Base-by-base conservation (phyloP, 257 asterid genomes). In the Capsicum chinense region DNA sequence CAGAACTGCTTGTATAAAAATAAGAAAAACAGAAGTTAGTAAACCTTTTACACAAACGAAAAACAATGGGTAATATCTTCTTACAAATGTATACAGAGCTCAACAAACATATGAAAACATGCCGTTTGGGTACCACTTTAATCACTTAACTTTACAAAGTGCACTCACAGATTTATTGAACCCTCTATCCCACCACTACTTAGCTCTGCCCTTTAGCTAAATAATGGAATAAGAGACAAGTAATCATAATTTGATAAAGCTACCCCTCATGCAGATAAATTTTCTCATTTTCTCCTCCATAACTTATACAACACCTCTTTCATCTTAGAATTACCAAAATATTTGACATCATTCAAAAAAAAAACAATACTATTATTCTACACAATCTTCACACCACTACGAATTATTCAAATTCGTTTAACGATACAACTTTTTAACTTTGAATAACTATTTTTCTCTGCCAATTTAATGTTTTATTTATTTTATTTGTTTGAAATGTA, bases 1-100 rank as follows among this genome's bases (percentile, higher is more conserved):
- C 99, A 83, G 98, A 97, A 84, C 98, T 92, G 92, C 87, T 70
- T 44, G 42, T 48, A 54, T 42, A 19, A 73, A 73, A 73, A 73
- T 11, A 79, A 84, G 9, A 68, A 67, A 57, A 35, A 69, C 67
- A 82, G 83, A 60, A 67, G 6, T 73, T 47, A 0, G 16, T 76
- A 21, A 76, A 76, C 13, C 42, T 7, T 66, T 2, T 21, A 15
- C 56, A 42, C 56, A 42, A 39, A 4, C 56, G 9, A 42, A 42
- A 62, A 37, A 59, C 52, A 50, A 7, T 52, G 44, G 63, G 13
- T 19, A 21, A 76, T 50, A 47, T 76, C 62, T 21, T 74, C 47
- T 52, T 50, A 8, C 44, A 52, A 21, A 5, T 52, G 13, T 7
- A 76, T 76, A 76, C 48, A 74, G 39, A 35, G 47, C 13, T 62